These are phyloP conservation scores for Leptographium flavum DNA, from an alignment of 2,329 filamentous ascomycete genomes.

Conservation along the genomic window DNA sequence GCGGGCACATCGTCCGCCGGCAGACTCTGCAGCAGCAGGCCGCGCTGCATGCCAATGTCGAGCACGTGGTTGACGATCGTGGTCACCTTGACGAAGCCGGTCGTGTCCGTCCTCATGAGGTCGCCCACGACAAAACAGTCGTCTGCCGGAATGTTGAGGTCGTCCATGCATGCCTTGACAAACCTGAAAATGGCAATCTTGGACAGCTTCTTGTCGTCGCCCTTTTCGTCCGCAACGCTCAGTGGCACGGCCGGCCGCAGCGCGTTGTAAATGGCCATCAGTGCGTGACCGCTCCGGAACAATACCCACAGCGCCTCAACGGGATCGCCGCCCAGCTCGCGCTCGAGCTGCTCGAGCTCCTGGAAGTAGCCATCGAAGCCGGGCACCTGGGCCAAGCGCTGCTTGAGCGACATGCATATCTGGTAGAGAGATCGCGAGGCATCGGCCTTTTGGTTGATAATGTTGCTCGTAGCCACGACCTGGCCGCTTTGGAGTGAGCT, in stretches of 20 bases:
- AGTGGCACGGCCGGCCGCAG: slow-evolving; percentile 57
- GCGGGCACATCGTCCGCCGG: slow-evolving; percentile 38
- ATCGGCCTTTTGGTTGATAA: slow-evolving; percentile 94
- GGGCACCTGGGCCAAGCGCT: slow-evolving; percentile 69
- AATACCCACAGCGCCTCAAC: slow-evolving; percentile 86
- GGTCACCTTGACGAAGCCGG: slow-evolving; percentile 90
- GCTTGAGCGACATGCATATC: slow-evolving; percentile 76
- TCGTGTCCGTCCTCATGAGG: slow-evolving; percentile 86
- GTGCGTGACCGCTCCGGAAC: slow-evolving; percentile 67
- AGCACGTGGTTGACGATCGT: slow-evolving; percentile 87
- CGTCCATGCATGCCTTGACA: slow-evolving; percentile 72
- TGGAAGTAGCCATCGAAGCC: slow-evolving; percentile 64
- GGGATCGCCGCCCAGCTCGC: slow-evolving; percentile 53
- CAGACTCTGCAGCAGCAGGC: slow-evolving; percentile 51
- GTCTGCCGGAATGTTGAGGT: slow-evolving; percentile 62
- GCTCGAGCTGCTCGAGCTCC: slow-evolving; percentile 54
- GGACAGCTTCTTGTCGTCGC: slow-evolving; percentile 56
- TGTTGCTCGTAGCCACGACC: slow-evolving; percentile 71
- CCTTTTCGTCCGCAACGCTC: slow-evolving; percentile 46
- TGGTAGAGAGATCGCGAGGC: slow-evolving; percentile 87
- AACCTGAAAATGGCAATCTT: slow-evolving; percentile 90
- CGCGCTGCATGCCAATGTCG: slow-evolving; percentile 67
- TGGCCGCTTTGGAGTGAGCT: slow-evolving; percentile 36
- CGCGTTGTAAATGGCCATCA: slow-evolving; percentile 81
- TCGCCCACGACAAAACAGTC: slow-evolving; percentile 90